Base-by-base conservation (phyloP, 1,284 basidiomycete genomes). In the Apiotrichum laibachii region DNA sequence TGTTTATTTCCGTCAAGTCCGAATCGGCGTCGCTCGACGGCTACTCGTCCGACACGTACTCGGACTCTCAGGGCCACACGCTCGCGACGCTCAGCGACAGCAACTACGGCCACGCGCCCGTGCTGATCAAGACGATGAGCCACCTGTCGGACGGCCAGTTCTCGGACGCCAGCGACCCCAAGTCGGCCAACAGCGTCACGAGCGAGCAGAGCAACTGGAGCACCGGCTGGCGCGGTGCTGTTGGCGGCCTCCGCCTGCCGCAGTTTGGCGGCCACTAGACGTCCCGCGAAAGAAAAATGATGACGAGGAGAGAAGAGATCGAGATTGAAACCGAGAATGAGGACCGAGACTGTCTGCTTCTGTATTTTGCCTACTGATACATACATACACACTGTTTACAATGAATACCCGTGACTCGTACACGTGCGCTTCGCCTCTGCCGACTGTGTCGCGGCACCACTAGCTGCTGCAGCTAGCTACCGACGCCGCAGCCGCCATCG, bases 401-500 rank as follows among this genome's bases (percentile, higher is more conserved):
- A 31, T 31, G 37, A 37, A 37, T 37, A 37, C 11, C 12, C 11
- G 15, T 37, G 26, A 31, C 26, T 31, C 26, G 37, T 37, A 37
- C 37, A 6, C n/a, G n/a, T n/a, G n/a, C n/a, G n/a, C n/a, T n/a
- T n/a, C n/a, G n/a, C n/a, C n/a, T n/a, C n/a, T n/a, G n/a, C n/a
- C n/a, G n/a, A n/a, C 11, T 11, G 15, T 11, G 11, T 6, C 11
- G 11, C 37, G 4, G 15, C 11, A 3, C 11, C 37, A 37, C 37
- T 11, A n/a, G 37, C 37, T 37, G 37, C 37, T n/a, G n/a, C 43
- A 3, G 26, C 21, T 19, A 44, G 11, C 2, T 8, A 21, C 35
- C 72, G 4, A 75, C 57, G 12, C 73, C 73, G 56, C 75, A 77
- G 18, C 73, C 75, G 2, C 73, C 75, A 64, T 77, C 75, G 5